Base-by-base conservation (phyloP, 2,329 filamentous ascomycete genomes). In the Exserohilum turcica region DNA sequence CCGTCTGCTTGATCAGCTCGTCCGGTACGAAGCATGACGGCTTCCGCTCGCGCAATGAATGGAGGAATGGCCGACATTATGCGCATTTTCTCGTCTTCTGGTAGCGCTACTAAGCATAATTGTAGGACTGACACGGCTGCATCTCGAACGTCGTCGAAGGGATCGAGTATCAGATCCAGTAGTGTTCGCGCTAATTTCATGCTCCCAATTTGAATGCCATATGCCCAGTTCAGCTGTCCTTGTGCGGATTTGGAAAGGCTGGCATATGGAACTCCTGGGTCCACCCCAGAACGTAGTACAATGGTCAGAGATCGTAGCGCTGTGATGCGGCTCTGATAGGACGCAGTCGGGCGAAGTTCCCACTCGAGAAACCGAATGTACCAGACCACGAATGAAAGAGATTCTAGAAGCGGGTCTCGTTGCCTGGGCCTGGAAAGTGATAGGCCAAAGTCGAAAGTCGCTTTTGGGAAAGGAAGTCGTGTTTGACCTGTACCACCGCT, bases 1-100 rank as follows among this genome's bases (percentile, higher is more conserved):
- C 93, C 93, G 74, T 99, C 93, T 1, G 92, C 92, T 71, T 96
- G 91, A 69, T 97, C 92, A 10, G 92, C 93, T 56, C 94, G 84
- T 18, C 91, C 91, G 4, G 91, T 96, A 21, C 78, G 79, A 18
- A 86, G 80, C 52, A 90, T 87, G 29, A 84, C 77, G 3, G 75
- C 73, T 51, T 87, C 82, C 1, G 77, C 78, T 28, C 74, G 65
- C 8, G 57, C 36, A 7, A 77, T 48, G 24, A 74, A 74, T 2
- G 39, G 57, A 19, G 62, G 57, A 31, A 71, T 57, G 9, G 43
- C 54, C 15, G 54, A 46, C 8, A 70, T 27, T 3, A 54, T 50
- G 3, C 24, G 13, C 9, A 43, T 19, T 36, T 55, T 62, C 16
- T 66, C 57, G 2, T 47, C 29, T 8, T 56, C 42, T 1, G 64